Percentiles rank a stretch among this genome's conserved stretches.
These are phyloP conservation scores for Colletotrichum lupini DNA, from an alignment of 2,329 filamentous ascomycete genomes.

Conservation along the genomic window DNA sequence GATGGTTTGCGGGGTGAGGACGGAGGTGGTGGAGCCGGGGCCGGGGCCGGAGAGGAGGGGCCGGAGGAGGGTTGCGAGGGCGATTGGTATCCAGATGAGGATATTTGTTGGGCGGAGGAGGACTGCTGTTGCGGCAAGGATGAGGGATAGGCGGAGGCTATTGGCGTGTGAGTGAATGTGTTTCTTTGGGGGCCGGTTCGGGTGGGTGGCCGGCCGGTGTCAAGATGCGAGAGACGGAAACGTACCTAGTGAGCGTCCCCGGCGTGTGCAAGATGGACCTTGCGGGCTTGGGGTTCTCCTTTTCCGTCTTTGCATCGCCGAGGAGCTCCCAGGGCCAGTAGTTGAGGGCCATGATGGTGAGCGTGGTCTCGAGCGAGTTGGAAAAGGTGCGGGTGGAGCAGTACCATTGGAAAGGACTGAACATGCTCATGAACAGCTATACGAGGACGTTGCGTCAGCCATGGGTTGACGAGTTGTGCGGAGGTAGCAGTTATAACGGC, in stretches of 20 bases:
- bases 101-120: conserved; percentile 90
- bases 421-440: conserved; percentile 76
- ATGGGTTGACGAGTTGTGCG: too few species aligned
- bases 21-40: conserved; percentile 45
- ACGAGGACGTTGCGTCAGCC: too few species aligned
- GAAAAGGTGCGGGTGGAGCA: conserved; percentile 93
- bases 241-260: conserved; percentile 42
- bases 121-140: conserved; percentile 83
- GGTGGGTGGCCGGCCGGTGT: not conserved
- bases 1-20: conserved; percentile 55
- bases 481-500: too few species aligned
- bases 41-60: conserved; percentile 49
- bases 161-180: conserved; percentile 28
- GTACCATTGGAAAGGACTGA: conserved; percentile 97
- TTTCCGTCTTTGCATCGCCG: conserved; percentile 49
- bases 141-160: conserved; percentile 67
- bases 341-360: conserved; percentile 83
- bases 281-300: conserved; percentile 52
- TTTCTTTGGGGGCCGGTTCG: not conserved
- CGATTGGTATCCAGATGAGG: conserved; percentile 82
- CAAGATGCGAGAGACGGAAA: not conserved
- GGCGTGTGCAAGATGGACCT: conserved; percentile 41
- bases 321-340: conserved; percentile 89
- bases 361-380: conserved; percentile 90
- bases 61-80: conserved; percentile 57